These are phyloP conservation scores for Pneumocystis sp. DNA, from an alignment of 1,139 yeast genomes.

Conservation along the genomic window DNA sequence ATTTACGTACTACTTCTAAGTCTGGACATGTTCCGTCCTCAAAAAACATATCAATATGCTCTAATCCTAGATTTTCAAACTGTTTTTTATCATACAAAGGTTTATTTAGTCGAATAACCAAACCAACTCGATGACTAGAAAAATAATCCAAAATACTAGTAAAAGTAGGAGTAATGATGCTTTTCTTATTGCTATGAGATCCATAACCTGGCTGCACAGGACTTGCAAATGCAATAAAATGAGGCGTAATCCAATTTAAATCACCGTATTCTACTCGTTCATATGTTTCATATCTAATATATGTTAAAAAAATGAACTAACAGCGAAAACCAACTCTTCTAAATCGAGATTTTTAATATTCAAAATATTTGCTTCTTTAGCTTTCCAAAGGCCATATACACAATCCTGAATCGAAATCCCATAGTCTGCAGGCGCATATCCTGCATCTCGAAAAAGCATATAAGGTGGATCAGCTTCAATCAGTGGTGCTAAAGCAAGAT, in stretches of 20 bases:
- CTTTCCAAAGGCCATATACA: constrained; percentile 94
- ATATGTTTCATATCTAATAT: constrained; percentile 52
- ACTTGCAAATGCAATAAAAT: constrained; percentile 93
- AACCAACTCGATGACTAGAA: constrained; percentile 53
- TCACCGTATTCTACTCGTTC: constrained; percentile 97
- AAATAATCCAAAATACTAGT: constrained; percentile 68
- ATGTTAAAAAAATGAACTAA: background rate
- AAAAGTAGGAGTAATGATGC: constrained; percentile 47
- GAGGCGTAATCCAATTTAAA: constrained; percentile 78
- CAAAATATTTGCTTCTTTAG: constrained; percentile 82
- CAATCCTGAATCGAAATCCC: constrained; percentile 86
- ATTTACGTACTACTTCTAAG: constrained; percentile 76
- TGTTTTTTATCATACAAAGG: constrained; percentile 75
- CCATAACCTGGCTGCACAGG: constrained; percentile 53
- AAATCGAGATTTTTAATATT: constrained; percentile 78
- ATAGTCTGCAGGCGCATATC: constrained; percentile 88
- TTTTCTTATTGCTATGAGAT: constrained; percentile 20
- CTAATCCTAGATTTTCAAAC: constrained; percentile 68
- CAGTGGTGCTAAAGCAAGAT: constrained; percentile 86
- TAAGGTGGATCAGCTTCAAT: constrained; percentile 88
- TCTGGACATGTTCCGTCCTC: constrained; percentile 98
- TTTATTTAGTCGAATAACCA: constrained; percentile 83
- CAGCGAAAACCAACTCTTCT: constrained; percentile 39
- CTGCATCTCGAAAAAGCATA: constrained; percentile 92
- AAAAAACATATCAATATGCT: constrained; percentile 86